phyloP scores from a whole-genome alignment of 345 rosid species.

The Brassica napus region DNA sequence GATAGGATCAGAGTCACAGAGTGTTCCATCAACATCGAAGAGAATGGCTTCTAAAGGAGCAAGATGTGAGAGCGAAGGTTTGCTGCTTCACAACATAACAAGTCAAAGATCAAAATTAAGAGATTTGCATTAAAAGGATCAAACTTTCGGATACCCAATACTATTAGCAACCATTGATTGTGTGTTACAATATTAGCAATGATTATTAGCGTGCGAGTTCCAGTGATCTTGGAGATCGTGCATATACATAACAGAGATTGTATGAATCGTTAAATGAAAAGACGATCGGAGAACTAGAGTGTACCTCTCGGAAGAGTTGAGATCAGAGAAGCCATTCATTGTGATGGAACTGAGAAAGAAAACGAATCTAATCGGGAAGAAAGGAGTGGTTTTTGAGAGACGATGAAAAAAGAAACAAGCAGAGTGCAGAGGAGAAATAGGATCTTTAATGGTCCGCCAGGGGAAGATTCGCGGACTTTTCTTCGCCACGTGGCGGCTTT shows the following conservation, averaged over 20 bases:
- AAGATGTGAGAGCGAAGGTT: constrained; percentile 50
- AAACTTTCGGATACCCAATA: neutral
- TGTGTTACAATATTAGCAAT: no score
- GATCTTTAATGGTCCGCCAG: neutral
- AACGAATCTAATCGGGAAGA: constrained; percentile 4
- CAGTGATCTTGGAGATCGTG: constrained; percentile 28
- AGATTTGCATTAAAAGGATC: constrained; percentile 13
- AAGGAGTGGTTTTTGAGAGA: constrained; percentile 12
- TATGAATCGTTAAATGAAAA: neutral
- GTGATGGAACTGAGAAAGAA: constrained; percentile 4
- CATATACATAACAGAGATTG: neutral
- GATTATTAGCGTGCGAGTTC: neutral
- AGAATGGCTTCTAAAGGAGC: constrained; percentile 80
- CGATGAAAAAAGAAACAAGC: neutral
- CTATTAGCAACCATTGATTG: neutral
- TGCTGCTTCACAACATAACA: constrained; percentile 48
- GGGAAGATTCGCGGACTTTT: constrained; percentile 33
- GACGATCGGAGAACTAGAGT: neutral
- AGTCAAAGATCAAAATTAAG: neutral
- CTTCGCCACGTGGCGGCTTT: constrained; percentile 26
- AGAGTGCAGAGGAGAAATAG: neutral
- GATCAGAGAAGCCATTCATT: constrained; percentile 37
- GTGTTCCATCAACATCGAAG: constrained; percentile 95
- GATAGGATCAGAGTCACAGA: constrained; percentile 95
- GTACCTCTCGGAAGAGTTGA: constrained; percentile 32